Percentiles rank a stretch among this genome's conserved stretches.
phyloP scores from a whole-genome alignment of 805 yeast genomes.

The Lipomyces lipofer region DNA sequence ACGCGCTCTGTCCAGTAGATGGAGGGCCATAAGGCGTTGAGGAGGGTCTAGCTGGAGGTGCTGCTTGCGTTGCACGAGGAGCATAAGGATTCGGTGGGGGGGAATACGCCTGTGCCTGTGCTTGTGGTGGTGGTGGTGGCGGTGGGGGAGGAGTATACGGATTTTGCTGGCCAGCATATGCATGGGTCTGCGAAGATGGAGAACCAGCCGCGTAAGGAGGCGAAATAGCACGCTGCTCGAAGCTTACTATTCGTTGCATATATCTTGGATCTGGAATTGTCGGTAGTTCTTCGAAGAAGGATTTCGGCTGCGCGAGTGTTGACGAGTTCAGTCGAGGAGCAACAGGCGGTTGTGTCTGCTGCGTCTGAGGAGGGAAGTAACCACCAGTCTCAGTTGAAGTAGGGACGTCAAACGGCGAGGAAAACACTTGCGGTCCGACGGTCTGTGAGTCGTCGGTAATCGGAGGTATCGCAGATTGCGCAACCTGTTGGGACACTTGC shows the following conservation, averaged over 20 bases:
- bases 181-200: too few relatives aligned
- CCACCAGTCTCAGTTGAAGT: neutral
- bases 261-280: too few relatives aligned
- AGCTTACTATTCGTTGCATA: too few relatives aligned
- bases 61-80: too few relatives aligned
- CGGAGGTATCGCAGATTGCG: neutral
- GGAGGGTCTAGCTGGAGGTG: too few relatives aligned
- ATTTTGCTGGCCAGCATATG: too few relatives aligned
- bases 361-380: conserved; percentile 5
- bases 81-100: neutral
- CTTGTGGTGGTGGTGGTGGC: conserved; percentile 3
- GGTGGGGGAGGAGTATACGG: neutral
- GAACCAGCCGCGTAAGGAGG: too few relatives aligned
- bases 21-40: neutral
- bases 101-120: neutral
- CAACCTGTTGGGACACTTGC: neutral
- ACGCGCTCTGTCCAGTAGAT: neutral
- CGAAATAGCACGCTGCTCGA: too few relatives aligned
- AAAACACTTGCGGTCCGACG: neutral
- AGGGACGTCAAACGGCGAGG: neutral
- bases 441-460: conserved; percentile 1
- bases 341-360: neutral
- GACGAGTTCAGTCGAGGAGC: conserved; percentile 9
- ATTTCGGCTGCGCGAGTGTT: neutral
- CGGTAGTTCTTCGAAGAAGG: too few relatives aligned